Evolutionary conservation across 169 alveolate species (phyloP), one percentile per base, ranked within the genome.

Genomic region (Plasmodium sp.): DNA sequence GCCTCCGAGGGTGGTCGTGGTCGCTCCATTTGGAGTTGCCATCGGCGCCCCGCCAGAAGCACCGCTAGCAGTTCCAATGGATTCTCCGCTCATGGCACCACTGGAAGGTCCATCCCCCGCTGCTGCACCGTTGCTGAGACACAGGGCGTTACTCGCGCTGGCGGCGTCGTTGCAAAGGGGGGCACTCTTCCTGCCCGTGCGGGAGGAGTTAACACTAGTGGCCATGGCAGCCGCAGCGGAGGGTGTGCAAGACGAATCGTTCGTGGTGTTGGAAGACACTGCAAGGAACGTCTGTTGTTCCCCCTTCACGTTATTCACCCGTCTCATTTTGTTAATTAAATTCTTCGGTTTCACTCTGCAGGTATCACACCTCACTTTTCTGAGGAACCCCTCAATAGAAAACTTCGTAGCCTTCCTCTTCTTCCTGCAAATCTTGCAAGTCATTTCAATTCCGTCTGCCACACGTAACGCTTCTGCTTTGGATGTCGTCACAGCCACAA

Each of bases 321-420:
- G 75, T 41, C 54, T 73, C 14, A n/a, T 84, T 48, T 84, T 84
- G 77, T 51, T 48, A 16, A 84, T 84, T 33, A 48, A 5, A 74
- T 41, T 73, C 56, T 72, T 36, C 33, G 93, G 93, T 74, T 84
- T 84, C 1, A 84, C 93, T 74, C 93, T 84, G 27, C 93, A 84
- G 1, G 93, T 84, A 5, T 84, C 93, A 84, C 93, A 84, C 79
- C 93, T 22, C 2, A 84, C 93, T 22, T 84, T 84, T 34, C 93
- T 31, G 75, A 84, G 45, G 79, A 84, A 84, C 2, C 93, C 93
- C 39, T 84, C 93, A 48, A 84, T 84, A 2, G 93, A 84, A 31
- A 84, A 84, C 58, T 84, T 84, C n/a, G 93, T 84, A 10, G 93
- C 93, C 58, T 84, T 84, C 58, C 93, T 84, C 79, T 84, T 84